A percentile compares a stretch with the other conserved stretches of the same genome.
Conservation (phyloP, 2,329 filamentous ascomycete species). For the Pseudogymnoascus sp. region DNA sequence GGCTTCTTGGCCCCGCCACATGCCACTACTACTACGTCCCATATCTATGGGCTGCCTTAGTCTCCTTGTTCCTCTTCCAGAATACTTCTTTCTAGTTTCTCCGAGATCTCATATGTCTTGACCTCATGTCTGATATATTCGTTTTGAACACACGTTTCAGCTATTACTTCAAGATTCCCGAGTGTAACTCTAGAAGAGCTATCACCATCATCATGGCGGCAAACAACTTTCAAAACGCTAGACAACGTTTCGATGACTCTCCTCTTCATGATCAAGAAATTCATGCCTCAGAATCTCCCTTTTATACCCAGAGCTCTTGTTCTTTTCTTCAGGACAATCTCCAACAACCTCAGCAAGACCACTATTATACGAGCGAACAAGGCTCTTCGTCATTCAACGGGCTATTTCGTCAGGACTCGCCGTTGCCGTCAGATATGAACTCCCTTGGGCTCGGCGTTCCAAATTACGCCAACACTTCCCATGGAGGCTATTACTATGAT, state of each 20-base stretch:
- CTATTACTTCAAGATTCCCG: slow-evolving; percentile 1
- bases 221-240: slow-evolving; percentile 3
- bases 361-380: not conserved
- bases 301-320: slow-evolving; percentile 3
- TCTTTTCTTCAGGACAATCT: not conserved
- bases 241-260: slow-evolving; percentile 8
- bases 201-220: slow-evolving; percentile 1
- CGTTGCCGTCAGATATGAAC: slow-evolving; percentile 1
- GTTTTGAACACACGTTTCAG: slow-evolving; percentile 4
- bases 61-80: slow-evolving; percentile 7
- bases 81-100: slow-evolving; percentile 3
- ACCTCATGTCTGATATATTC: slow-evolving; percentile 4
- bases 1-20: not conserved
- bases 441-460: not conserved
- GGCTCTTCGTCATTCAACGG: not conserved
- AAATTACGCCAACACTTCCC: not conserved
- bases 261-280: not conserved
- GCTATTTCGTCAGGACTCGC: not conserved
- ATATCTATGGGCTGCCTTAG: slow-evolving; percentile 1
- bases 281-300: not conserved
- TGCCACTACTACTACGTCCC: not conserved
- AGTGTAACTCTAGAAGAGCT: slow-evolving; percentile 3
- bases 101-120: slow-evolving; percentile 8
- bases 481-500: not conserved
- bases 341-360: not conserved